Evolutionary conservation across 2,329 filamentous ascomycete species (phyloP), one percentile per base, ranked within the genome.

Genomic region (Lachnellula hyalina): DNA sequence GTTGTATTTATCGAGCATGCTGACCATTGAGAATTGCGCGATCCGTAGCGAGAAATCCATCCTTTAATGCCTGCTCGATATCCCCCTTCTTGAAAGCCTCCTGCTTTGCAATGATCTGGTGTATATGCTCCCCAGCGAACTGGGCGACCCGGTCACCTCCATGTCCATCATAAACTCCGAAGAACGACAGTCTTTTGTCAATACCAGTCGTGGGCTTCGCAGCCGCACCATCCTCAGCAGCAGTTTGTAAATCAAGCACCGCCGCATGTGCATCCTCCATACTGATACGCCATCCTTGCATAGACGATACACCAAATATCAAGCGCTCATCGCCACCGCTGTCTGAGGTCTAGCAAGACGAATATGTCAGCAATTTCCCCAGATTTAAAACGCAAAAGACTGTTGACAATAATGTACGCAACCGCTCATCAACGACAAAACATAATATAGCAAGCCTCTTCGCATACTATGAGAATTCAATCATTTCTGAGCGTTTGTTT

Each of bases 211-310:
- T 77, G 25, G 83, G 79, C 53, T 77, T 74, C 55, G 74, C 72
- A 49, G 76, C 74, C 61, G 28, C 28, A 32, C 28, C 28, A 32
- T 75, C 73, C 47, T 80, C 77, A 59, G 78, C 75, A 55, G 74
- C 68, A 58, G 84, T 78, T 68, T 94, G 83, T 64, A 97, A 84
- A 73, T 97, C 90, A 71, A 99, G 87, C 51, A 97, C 77, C 53
- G 89, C 83, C 59, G 89, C 90, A 76, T 99, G 94, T 61, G 94
- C 86, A 72, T 99, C 94, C 74, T 99, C 94, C 94, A 99, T 99
- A 79, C 90, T 96, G 77, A 99, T 97, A 77, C 94, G 89, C 94
- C 94, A 99, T 79, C 94, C 94, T 76, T 99, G 94, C 94, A 99
- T 99, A 75, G 91, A 91, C 63, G 94, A 99, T 63, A 97, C 85